Evolutionary conservation across 257 asterid species (phyloP).

Genomic region (Forsythia viridissima): DNA sequence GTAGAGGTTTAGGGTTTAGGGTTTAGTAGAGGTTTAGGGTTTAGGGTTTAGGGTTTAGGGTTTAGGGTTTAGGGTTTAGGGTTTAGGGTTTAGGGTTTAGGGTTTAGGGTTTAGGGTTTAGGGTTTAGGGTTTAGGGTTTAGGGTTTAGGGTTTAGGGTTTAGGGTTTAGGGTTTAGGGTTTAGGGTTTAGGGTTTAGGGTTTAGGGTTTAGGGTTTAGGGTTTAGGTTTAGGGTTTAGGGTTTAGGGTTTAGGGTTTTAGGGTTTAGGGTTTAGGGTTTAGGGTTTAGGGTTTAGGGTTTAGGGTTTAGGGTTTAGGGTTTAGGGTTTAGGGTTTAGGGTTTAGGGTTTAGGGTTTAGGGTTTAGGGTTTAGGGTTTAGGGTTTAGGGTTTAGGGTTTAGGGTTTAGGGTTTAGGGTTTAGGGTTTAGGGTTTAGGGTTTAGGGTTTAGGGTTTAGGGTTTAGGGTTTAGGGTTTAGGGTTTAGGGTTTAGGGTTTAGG

Average conservation of each 20-base stretch:
- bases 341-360: constrained; percentile 26
- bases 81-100: too few species aligned
- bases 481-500: constrained; percentile 27
- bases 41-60: too few species aligned
- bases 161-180: constrained; percentile 26
- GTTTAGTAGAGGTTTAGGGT: too few species aligned
- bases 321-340: constrained; percentile 31
- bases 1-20: too few species aligned
- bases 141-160: constrained; percentile 26
- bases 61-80: too few species aligned
- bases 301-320: constrained; percentile 29
- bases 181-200: constrained; percentile 20
- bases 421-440: constrained; percentile 30
- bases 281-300: constrained; percentile 28
- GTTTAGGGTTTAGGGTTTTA: constrained; percentile 18
- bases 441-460: constrained; percentile 28
- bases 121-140: too few species aligned
- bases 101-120: too few species aligned
- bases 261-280: constrained; percentile 30
- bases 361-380: constrained; percentile 26
- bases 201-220: constrained; percentile 21
- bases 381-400: constrained; percentile 26
- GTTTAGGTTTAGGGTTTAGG: constrained; percentile 2
- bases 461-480: constrained; percentile 22
- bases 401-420: constrained; percentile 28